phyloP scores from a whole-genome alignment of 441 rosid genomes.

The Brassica hybrid region DNA sequence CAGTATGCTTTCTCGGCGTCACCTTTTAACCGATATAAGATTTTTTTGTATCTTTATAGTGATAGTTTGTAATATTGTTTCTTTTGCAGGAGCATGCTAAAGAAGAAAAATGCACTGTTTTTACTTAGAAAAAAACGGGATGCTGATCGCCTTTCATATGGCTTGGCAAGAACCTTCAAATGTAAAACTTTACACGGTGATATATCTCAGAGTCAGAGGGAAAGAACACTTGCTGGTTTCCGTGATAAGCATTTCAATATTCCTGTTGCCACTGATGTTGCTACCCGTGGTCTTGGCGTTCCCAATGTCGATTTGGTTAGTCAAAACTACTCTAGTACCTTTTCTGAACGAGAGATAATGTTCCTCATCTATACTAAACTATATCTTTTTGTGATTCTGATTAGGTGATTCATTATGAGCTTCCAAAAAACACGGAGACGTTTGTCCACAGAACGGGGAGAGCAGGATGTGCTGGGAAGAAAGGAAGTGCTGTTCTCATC shows the following conservation, averaged over 20 bases:
- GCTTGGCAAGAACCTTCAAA: conserved; percentile 58
- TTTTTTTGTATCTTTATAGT: neutral
- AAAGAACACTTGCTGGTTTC: conserved; percentile 83
- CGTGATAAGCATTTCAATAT: conserved; percentile 73
- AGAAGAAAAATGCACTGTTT: conserved; percentile 92
- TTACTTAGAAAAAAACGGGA: conserved; percentile 93
- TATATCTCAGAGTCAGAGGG: conserved; percentile 81
- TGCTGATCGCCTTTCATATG: conserved; percentile 80
- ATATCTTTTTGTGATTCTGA: neutral
- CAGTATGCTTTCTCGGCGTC: conserved; percentile 59
- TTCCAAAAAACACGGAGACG: conserved; percentile 82
- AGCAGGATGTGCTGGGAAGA: conserved; percentile 97
- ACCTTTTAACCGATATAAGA: neutral
- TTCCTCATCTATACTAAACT: conserved; percentile 5
- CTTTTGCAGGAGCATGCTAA: conserved; percentile 79
- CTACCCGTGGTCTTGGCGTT: conserved; percentile 96
- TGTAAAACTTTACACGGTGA: conserved; percentile 96
- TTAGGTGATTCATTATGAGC: conserved; percentile 85
- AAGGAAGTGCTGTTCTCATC: conserved; percentile 81
- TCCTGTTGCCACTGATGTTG: conserved; percentile 94
- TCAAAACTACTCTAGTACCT: conserved; percentile 2
- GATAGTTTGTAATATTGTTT: neutral
- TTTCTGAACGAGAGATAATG: neutral
- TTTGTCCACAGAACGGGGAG: conserved; percentile 97
- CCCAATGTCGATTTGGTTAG: conserved; percentile 94